Evolutionary conservation across 192 early-diverging fungal genomes (phyloP), one percentile per base, ranked within the genome.

Genomic region (Phycomyces nitens): DNA sequence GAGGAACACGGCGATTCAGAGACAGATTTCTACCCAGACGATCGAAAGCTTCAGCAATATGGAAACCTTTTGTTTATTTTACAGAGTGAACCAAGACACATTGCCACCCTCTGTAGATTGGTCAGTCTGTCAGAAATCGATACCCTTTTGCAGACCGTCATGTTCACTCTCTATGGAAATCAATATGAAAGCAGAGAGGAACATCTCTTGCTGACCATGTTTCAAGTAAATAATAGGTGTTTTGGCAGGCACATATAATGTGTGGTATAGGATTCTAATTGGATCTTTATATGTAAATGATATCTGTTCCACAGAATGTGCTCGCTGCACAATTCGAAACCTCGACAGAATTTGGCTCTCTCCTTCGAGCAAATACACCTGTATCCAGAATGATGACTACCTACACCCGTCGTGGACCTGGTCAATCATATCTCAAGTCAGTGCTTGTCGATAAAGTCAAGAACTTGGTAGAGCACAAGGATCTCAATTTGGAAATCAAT

Each of bases 341-440:
- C 22, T 87, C 92, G 0, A 89, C 86, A 20, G 92, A 96, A 68
- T 96, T 94, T 57, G 89, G 87, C 29, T 92, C 87, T n/a, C 76
- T 98, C n/a, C 80, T 98, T 62, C 92, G 96, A 34, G 93, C 95
- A 52, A 98, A 98, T 77, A 96, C 94, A n/a, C 93, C 96, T 0
- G 92, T 97, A 9, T 96, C 95, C 20, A 88, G 96, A 29, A 97
- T 97, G 94, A 95, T 98, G 93, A 96, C 95, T 39, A 94, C 94
- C 1, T 98, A 98, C 73, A 95, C 94, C 0, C 84, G 94, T 54
- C 89, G 96, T 41, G 92, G 93, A 10, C 92, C 92, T 6, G 95
- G 95, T 24, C 93, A 95, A 79, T 88, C 90, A 24, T 98, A 98
- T 61, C 76, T 97, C 53, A 95, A 94, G 70, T 84, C 88, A 20